Percentiles rank a stretch among this genome's conserved stretches.
phyloP scores from a whole-genome alignment of 805 yeast genomes.

The Kuraishia capsulata region DNA sequence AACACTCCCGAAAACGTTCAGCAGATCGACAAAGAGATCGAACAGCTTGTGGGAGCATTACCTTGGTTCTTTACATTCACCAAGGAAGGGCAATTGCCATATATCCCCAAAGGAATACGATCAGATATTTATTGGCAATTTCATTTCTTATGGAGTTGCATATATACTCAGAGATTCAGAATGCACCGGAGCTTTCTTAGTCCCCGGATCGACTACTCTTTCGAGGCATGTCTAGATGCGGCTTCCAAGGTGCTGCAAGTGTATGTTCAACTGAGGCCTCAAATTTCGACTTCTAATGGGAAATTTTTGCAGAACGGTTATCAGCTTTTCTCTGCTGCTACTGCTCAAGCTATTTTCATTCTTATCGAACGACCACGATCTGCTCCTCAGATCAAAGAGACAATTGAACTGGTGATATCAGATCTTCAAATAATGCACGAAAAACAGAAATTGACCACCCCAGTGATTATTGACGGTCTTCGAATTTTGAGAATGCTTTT shows the following conservation, averaged over 20 bases:
- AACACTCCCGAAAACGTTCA: constrained; percentile 3
- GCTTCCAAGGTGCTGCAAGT: constrained; percentile 1
- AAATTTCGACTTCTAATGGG: background rate
- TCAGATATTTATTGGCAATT: constrained; percentile 15
- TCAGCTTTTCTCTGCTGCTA: constrained; percentile 1
- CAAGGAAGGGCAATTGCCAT: background rate
- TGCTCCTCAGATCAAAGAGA: background rate
- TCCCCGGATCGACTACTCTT: background rate
- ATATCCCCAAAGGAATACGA: constrained; percentile 10
- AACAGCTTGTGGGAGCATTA: constrained; percentile 7
- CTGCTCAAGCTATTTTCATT: constrained; percentile 1
- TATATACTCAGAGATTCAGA: constrained; percentile 10
- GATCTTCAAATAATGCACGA: background rate
- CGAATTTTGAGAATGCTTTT: background rate
- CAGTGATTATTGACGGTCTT: background rate
- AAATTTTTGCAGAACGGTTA: constrained; percentile 1
- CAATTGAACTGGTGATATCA: background rate
- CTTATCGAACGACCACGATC: constrained; percentile 1
- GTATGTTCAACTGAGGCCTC: background rate
- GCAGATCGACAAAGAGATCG: constrained; percentile 4
- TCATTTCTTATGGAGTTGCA: constrained; percentile 13
- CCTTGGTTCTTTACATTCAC: constrained; percentile 9
- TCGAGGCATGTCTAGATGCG: background rate
- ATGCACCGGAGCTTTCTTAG: constrained; percentile 1
- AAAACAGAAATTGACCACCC: background rate